These are phyloP conservation scores for Teratosphaeria zuluensis DNA, from an alignment of 2,329 filamentous ascomycete species.

Conservation along the genomic window DNA sequence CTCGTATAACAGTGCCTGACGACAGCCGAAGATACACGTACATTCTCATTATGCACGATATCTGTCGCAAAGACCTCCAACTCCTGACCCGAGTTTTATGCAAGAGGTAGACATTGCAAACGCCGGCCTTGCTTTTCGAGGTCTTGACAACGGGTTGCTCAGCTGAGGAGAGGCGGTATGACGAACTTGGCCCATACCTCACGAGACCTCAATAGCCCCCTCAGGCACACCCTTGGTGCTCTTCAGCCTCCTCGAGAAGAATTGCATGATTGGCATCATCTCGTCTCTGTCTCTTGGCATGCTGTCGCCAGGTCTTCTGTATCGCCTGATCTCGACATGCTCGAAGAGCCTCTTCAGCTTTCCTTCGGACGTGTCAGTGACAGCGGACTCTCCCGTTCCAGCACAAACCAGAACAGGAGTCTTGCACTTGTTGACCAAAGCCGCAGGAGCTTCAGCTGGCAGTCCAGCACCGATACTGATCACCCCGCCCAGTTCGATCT, in stretches of 20 bases:
- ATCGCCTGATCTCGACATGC: constrained; percentile 57
- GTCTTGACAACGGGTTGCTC: too few species aligned
- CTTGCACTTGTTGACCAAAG: constrained; percentile 41
- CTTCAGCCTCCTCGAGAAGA: constrained; percentile 56
- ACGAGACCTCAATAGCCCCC: constrained; percentile 40
- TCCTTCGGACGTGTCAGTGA: constrained; percentile 55
- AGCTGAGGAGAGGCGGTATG: background rate
- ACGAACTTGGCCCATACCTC: constrained; percentile 1
- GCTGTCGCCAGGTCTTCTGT: constrained; percentile 60
- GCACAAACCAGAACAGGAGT: constrained; percentile 57
- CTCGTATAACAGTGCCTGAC: background rate
- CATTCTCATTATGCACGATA: background rate
- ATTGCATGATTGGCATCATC: constrained; percentile 84
- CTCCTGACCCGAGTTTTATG: background rate
- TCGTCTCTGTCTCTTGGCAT: constrained; percentile 82
- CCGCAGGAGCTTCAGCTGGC: constrained; percentile 38
- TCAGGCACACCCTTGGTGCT: constrained; percentile 45
- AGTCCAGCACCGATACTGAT: constrained; percentile 55
- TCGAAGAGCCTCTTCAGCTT: constrained; percentile 45
- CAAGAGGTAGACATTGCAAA: background rate
- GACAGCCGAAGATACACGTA: background rate
- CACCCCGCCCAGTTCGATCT: constrained; percentile 45
- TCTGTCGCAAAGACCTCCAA: too few species aligned
- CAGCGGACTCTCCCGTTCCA: constrained; percentile 39
- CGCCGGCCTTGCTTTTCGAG: background rate